Conservation (phyloP, 1,284 basidiomycete genomes). For the Hemileia vastatrix region DNA sequence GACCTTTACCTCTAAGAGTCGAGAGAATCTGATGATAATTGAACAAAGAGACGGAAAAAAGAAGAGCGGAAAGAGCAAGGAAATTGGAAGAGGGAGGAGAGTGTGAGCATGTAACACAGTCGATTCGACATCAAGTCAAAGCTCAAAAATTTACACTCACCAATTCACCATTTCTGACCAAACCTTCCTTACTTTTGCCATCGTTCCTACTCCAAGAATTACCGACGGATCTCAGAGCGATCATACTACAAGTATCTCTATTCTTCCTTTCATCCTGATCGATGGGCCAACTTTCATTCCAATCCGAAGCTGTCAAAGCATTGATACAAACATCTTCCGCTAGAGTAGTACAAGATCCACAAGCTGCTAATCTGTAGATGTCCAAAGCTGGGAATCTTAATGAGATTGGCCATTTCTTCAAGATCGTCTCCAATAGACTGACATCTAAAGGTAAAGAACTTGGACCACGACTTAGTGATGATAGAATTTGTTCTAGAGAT, state of each 20-base stretch:
- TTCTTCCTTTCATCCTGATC: conserved; percentile 21
- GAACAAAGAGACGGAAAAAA: not conserved
- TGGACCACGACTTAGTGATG: no score
- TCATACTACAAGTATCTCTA: conserved; percentile 37
- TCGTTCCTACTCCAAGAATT: conserved; percentile 30
- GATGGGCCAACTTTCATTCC: conserved; percentile 32
- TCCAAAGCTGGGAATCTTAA: conserved; percentile 38
- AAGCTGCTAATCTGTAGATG: conserved; percentile 31
- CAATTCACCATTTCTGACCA: no score
- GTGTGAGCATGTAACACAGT: no score
- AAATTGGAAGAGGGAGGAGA: no score
- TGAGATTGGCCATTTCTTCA: conserved; percentile 29
- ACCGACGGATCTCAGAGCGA: conserved; percentile 36
- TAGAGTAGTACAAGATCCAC: conserved; percentile 23
- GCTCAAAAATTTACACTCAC: no score
- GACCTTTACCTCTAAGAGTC: not conserved
- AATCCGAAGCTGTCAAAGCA: conserved; percentile 32
- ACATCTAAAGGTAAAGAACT: no score
- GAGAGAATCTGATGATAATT: not conserved
- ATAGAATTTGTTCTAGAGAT: no score
- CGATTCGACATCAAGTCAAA: no score
- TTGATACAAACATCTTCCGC: conserved; percentile 27
- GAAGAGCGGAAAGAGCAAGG: no score
- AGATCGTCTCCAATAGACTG: conserved; percentile 3
- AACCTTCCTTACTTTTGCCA: conserved; percentile 22